Evolutionary conservation across 305 asterid genomes (phyloP).

Genomic region (Salvia sclarea): DNA sequence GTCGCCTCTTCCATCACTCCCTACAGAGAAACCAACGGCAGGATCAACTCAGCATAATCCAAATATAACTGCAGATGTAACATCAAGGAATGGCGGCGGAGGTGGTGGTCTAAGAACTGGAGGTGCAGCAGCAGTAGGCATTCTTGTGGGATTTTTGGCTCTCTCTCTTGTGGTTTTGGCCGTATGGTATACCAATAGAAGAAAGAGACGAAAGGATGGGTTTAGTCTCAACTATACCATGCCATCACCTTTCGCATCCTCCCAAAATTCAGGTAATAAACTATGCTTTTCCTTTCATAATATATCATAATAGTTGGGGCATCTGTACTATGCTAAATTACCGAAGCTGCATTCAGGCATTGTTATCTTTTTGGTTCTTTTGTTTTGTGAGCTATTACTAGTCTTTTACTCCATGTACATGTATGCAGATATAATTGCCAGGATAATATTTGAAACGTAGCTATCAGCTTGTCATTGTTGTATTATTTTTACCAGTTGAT

Average conservation of each 20-base stretch:
- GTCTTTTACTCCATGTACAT: neutral
- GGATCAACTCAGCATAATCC: constrained; percentile 46
- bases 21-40: constrained; percentile 67
- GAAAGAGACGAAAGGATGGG: constrained; percentile 52
- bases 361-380: neutral
- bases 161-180: constrained; percentile 62
- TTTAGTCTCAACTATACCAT: constrained; percentile 45
- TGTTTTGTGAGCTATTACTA: neutral
- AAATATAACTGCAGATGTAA: constrained; percentile 40
- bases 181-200: constrained; percentile 58
- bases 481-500: neutral
- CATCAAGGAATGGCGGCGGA: constrained; percentile 35
- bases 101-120: constrained; percentile 40
- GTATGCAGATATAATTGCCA: neutral
- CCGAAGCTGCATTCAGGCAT: constrained; percentile 3
- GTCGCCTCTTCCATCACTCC: constrained; percentile 39
- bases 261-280: constrained; percentile 78
- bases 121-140: constrained; percentile 57
- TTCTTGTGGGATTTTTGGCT: constrained; percentile 59
- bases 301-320: neutral
- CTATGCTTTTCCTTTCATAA: constrained; percentile 10
- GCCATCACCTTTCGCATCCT: constrained; percentile 79
- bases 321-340: neutral
- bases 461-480: neutral
- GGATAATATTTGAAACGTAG: neutral